Conservation (phyloP, 2,329 filamentous ascomycete species). For the Neocucurbitaria cava region DNA sequence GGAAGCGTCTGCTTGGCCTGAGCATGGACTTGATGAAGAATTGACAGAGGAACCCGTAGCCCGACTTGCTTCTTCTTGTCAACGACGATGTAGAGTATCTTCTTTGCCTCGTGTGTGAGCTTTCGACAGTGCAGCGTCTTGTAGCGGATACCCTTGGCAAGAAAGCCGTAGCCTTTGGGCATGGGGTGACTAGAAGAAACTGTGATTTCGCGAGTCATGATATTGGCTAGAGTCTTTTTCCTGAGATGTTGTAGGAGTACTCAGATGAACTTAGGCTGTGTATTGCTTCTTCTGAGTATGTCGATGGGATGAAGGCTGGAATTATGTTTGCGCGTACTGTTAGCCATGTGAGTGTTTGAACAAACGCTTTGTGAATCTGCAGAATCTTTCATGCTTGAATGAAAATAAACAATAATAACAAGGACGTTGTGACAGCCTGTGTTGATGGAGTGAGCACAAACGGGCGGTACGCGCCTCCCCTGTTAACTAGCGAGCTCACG, state of each 20-base stretch:
- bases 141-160: constrained; percentile 44
- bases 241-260: not conserved
- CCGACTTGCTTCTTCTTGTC: constrained; percentile 45
- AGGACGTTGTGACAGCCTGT: not conserved
- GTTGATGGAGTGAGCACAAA: not conserved
- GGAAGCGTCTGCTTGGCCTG: constrained; percentile 50
- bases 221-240: not conserved
- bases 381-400: not conserved
- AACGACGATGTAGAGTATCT: constrained; percentile 37
- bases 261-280: not conserved
- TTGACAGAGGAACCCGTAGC: constrained; percentile 51
- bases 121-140: constrained; percentile 44
- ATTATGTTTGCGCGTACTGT: not conserved
- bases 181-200: constrained; percentile 28
- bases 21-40: constrained; percentile 49
- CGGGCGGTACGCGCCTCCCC: not conserved
- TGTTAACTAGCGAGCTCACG: constrained; percentile 4
- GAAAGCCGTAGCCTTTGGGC: constrained; percentile 41
- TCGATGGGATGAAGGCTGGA: not conserved
- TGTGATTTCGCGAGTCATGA: constrained; percentile 27
- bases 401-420: not conserved
- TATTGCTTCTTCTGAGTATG: not conserved
- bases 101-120: constrained; percentile 38
- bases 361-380: not conserved
- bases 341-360: not conserved